Base-by-base conservation (phyloP, 768 basidiomycete species). In the Collybiopsis confluens region DNA sequence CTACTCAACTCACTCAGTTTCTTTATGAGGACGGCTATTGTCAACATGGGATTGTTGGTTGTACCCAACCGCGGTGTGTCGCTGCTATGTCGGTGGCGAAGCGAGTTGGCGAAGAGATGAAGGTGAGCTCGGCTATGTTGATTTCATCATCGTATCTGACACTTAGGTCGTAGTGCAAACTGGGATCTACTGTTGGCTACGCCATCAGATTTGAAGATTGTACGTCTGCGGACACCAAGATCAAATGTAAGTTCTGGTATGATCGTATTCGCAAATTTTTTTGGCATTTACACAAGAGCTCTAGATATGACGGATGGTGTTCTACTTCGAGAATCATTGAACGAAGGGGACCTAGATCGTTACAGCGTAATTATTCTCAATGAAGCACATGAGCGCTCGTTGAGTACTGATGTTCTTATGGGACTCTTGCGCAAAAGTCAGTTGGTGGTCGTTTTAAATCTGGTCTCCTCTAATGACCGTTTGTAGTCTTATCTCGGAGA, bases 1-100 rank as follows among this genome's bases (percentile, higher is more conserved):
- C 97, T 1, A 98, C 97, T 0, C 97, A 99, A 67, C 74, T 99
- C 5, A 76, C 91, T 0, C 97, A 99, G 65, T 99, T 93, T 71
- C 68, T 99, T 57, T 92, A 98, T 64, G 97, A 99, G 67, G 97
- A 99, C 58, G 97, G 97, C 0, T 99, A 96, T 68, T 91, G 94
- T 59, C 66, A 80, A 3, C 80, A 85, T 70, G 96, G 96, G 16
- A 78, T 98, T 40, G 85, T 99, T 46, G 96, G 96, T 10, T 99
- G 97, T 65, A 99, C 97, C 0, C 97, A 99, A 65, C 97, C 97
- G 45, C 83, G 97, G 61, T 94, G 97, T 73, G 97, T 99, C 26
- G 97, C 97, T 42, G 97, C 97, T 15, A 98, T 99, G 97, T 95
- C 92, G 9, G 97, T 98, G 6, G 97, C 97, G n/a, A 98, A 99